Evolutionary conservation across 306 rosid species (phyloP).

Genomic region (Trifolium subterraneum): DNA sequence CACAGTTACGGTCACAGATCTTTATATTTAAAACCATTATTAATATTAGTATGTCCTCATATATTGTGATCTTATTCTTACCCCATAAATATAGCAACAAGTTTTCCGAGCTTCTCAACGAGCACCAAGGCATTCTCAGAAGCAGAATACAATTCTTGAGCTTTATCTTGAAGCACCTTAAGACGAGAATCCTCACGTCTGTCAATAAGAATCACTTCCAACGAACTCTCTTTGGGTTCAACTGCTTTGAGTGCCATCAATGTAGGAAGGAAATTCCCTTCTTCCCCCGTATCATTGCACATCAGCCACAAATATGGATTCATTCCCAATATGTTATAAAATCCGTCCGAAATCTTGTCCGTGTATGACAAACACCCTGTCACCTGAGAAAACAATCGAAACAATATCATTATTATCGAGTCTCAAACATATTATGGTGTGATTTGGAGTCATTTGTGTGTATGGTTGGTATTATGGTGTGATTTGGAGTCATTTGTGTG

Average conservation of each 20-base stretch:
- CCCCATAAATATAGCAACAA: slow-evolving; percentile 95
- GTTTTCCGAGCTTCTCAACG: slow-evolving; percentile 89
- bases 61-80: slow-evolving; percentile 44
- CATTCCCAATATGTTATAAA: slow-evolving; percentile 94
- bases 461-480: too few relatives aligned
- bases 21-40: neutral
- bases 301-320: slow-evolving; percentile 92
- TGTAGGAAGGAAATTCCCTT: slow-evolving; percentile 73
- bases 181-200: slow-evolving; percentile 72
- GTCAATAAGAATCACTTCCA: slow-evolving; percentile 87
- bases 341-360: slow-evolving; percentile 91
- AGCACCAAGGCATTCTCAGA: slow-evolving; percentile 73
- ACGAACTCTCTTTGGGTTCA: slow-evolving; percentile 68
- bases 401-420: neutral
- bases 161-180: slow-evolving; percentile 85
- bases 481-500: neutral
- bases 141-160: slow-evolving; percentile 74
- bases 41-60: neutral
- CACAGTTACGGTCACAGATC: neutral
- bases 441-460: neutral
- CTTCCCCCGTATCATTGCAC: slow-evolving; percentile 83
- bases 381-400: slow-evolving; percentile 57
- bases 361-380: slow-evolving; percentile 94
- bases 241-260: slow-evolving; percentile 76
- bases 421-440: neutral